phyloP scores from a whole-genome alignment of 176 grass and related monocot species.

The Triticum urartu region DNA sequence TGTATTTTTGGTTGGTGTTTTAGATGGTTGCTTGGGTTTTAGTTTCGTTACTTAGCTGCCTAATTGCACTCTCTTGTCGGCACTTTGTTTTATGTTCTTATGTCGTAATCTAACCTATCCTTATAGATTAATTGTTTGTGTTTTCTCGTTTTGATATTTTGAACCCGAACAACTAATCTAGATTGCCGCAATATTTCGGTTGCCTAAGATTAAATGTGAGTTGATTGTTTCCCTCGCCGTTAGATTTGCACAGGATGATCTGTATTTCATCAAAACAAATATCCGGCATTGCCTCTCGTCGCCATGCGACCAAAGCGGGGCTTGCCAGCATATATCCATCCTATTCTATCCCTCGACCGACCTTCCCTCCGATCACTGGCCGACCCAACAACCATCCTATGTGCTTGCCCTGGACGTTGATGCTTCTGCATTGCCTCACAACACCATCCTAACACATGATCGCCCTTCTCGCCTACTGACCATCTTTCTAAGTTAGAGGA shows the following conservation, averaged over 20 bases:
- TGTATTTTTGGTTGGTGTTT: background rate
- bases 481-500: too few relatives aligned
- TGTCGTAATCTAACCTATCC: background rate
- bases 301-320: too few relatives aligned
- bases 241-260: background rate
- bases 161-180: background rate
- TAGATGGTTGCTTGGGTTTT: background rate
- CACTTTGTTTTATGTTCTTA: background rate
- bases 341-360: too few relatives aligned
- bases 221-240: background rate
- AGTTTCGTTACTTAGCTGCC: background rate
- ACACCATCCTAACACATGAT: too few relatives aligned
- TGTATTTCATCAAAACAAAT: background rate
- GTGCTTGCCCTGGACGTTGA: too few relatives aligned
- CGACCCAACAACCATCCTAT: too few relatives aligned
- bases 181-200: background rate
- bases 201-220: background rate
- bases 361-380: too few relatives aligned
- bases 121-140: background rate
- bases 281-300: too few relatives aligned
- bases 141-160: background rate
- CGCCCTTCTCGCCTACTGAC: too few relatives aligned
- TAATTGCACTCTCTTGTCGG: background rate
- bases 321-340: too few relatives aligned
- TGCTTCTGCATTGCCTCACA: too few relatives aligned